Base-by-base conservation (phyloP, 2,329 filamentous ascomycete genomes). In the Botryosphaeria agaves region DNA sequence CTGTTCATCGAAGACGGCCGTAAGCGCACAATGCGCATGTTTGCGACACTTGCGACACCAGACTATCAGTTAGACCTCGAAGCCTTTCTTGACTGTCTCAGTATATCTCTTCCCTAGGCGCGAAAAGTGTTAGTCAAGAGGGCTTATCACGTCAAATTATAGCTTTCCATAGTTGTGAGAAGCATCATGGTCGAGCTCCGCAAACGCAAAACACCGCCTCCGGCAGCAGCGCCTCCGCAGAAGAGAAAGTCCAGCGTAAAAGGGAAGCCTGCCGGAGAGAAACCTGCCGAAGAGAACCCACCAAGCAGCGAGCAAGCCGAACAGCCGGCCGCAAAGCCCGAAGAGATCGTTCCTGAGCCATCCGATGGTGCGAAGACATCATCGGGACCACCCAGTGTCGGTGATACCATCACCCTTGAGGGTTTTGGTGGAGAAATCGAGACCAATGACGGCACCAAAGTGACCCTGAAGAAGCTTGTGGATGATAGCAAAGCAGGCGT, bases 401-500 rank as follows among this genome's bases (percentile, higher is more conserved):
- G 68, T 38, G 60, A 69, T 38, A 62, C 48, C 16, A 55, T 76
- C 38, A 47, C 57, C 29, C 52, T 75, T 30, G 56, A 66, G 9
- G 51, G 48, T 18, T 74, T 75, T 41, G 69, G 69, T 33, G 69
- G 67, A 32, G 75, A 89, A 48, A 59, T 98, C 38, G 72, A 89
- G 62, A 89, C 77, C 38, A 74, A 95, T 41, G 82, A 92, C 39
- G 84, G 84, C 44, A 61, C 66, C 32, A 80, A 77, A 58, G 84
- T 78, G 5, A 83, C 73, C 1, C 61, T 98, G 35, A 77, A 82
- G 58, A 64, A 73, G 43, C 72, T 98, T 15, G 68, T 94, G 29
- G 76, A 83, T 30, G 69, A 78, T 48, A 92, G 84, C 66, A 75
- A 81, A 57, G 65, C 69, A 20, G 89, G 87, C 16, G 78, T 95